A percentile compares a stretch with the other conserved stretches of the same genome.
Conservation (phyloP, 225 moss, liverwort and hornwort genomes). For the Anthoceros angustus region DNA sequence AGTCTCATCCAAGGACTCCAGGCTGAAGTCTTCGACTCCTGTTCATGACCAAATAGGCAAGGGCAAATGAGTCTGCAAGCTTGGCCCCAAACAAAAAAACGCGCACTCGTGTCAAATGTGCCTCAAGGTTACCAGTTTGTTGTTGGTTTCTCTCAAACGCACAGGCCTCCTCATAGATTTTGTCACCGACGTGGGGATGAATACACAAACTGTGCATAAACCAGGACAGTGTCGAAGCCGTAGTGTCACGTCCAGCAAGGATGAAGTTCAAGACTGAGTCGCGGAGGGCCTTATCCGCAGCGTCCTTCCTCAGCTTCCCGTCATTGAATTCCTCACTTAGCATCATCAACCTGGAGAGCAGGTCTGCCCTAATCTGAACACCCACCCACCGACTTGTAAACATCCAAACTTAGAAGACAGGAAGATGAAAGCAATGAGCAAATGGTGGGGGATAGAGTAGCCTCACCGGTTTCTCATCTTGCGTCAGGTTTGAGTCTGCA, state of each 20-base stretch:
- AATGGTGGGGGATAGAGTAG: background rate
- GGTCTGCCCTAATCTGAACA: slow-evolving; percentile 20
- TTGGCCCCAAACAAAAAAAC: background rate
- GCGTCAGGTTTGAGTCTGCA: background rate
- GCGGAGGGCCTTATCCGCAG: slow-evolving; percentile 19
- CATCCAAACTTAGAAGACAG: background rate
- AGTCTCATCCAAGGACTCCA: background rate
- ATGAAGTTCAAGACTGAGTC: slow-evolving; percentile 35
- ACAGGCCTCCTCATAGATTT: slow-evolving; percentile 21
- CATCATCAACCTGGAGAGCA: slow-evolving; percentile 32
- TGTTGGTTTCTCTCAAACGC: slow-evolving; percentile 8
- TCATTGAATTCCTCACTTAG: slow-evolving; percentile 7
- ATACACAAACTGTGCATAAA: slow-evolving; percentile 23
- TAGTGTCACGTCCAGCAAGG: slow-evolving; percentile 43
- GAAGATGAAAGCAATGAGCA: background rate
- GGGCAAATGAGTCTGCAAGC: background rate
- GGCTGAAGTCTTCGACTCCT: slow-evolving; percentile 6
- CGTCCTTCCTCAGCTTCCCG: background rate
- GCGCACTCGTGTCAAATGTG: no score
- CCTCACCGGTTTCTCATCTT: background rate
- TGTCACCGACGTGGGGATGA: slow-evolving; percentile 26
- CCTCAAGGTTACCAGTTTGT: background rate
- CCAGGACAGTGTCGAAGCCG: slow-evolving; percentile 31
- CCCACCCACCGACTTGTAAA: background rate
- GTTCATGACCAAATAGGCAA: no score